These are phyloP conservation scores for Fusarium sp. DNA, from an alignment of 2,329 filamentous ascomycete genomes.

Conservation along the genomic window DNA sequence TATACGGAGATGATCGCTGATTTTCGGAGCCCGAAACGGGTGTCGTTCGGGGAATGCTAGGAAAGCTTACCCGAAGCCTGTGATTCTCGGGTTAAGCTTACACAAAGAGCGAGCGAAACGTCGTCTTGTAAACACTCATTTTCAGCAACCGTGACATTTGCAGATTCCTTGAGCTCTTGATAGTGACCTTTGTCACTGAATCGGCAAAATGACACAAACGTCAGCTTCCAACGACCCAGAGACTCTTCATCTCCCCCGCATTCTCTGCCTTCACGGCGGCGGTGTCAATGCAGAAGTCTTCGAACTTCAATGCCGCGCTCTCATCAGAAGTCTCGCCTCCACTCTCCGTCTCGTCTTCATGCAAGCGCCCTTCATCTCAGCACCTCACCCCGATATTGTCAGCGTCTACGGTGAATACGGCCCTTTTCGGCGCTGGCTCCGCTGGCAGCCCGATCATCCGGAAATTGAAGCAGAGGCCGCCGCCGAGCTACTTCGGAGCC, in stretches of 20 bases:
- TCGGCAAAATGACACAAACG: conserved; percentile 38
- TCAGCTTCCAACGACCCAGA: conserved; percentile 9
- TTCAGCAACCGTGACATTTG: not conserved
- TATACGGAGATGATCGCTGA: not conserved
- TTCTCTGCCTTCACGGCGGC: conserved; percentile 86
- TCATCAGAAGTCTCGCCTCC: conserved; percentile 60
- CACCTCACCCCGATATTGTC: conserved; percentile 71
- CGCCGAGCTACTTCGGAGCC: conserved; percentile 55
- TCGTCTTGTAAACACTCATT: not conserved
- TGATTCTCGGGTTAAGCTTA: conserved; percentile 7
- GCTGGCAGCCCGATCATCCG: conserved; percentile 70
- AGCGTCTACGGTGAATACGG: conserved; percentile 74
- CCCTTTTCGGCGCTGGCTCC: conserved; percentile 73
- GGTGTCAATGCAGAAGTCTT: conserved; percentile 80
- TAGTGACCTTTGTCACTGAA: not conserved
- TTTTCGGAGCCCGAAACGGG: conserved; percentile 30
- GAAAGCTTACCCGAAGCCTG: conserved; percentile 26
- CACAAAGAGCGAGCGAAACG: conserved; percentile 8
- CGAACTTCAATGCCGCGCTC: conserved; percentile 72
- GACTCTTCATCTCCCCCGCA: conserved; percentile 65
- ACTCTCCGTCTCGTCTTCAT: conserved; percentile 79
- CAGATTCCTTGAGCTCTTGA: not conserved
- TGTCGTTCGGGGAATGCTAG: conserved; percentile 14
- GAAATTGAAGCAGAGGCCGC: conserved; percentile 61
- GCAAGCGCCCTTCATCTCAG: conserved; percentile 74